These are phyloP conservation scores for Selaginella moellendorffii DNA, from an alignment of 75 land plant genomes.

Conservation along the genomic window DNA sequence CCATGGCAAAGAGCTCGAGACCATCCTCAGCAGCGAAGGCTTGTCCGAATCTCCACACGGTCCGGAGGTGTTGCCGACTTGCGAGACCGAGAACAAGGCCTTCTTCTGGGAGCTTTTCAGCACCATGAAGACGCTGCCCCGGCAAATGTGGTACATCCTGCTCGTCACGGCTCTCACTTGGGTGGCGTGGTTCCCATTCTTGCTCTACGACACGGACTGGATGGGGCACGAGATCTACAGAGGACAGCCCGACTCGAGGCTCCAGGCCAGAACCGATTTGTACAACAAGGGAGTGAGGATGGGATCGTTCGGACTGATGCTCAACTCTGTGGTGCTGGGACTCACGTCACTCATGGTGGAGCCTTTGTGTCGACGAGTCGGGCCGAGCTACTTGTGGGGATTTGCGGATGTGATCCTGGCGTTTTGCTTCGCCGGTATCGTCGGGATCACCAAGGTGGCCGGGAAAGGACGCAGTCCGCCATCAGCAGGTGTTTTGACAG, in stretches of 20 bases:
- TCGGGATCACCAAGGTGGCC: conserved; percentile 24
- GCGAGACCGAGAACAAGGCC: not conserved
- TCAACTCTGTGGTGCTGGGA: conserved; percentile 73
- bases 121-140: not conserved
- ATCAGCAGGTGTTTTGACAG: not conserved
- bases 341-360: conserved; percentile 64
- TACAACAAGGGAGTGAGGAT: conserved; percentile 70
- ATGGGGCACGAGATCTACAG: not conserved
- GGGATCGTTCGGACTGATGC: conserved; percentile 82
- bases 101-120: conserved; percentile 1
- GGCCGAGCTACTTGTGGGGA: conserved; percentile 80
- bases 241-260: not conserved
- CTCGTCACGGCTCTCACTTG: not conserved
- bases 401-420: conserved; percentile 53
- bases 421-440: conserved; percentile 39
- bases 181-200: conserved; percentile 2
- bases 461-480: not conserved
- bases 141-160: conserved; percentile 1
- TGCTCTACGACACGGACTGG: conserved; percentile 5
- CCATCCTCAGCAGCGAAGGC: not conserved
- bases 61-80: too few relatives aligned
- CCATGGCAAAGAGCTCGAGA: not conserved
- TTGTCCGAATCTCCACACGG: too few relatives aligned
- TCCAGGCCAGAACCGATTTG: conserved; percentile 10
- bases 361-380: conserved; percentile 54